phyloP scores from a whole-genome alignment of 2,329 filamentous ascomycete species.

The Elsinoe batatas region DNA sequence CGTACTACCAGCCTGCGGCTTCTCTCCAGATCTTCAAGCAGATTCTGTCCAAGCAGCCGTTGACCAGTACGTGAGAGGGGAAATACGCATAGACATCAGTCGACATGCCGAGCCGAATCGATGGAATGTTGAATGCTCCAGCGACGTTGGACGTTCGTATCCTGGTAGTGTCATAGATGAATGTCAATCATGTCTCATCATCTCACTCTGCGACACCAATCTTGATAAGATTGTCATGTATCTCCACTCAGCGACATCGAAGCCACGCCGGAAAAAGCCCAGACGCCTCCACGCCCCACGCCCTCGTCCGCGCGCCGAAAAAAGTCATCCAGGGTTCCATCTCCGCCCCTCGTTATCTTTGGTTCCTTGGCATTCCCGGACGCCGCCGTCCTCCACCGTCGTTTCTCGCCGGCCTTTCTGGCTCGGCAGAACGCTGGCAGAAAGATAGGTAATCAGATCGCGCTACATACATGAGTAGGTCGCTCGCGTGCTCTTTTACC shows the following conservation, averaged over 20 bases:
- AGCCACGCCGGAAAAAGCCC: not conserved
- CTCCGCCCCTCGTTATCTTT: conserved; percentile 7
- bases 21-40: conserved; percentile 40
- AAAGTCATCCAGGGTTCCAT: not conserved
- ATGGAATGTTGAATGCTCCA: too few species aligned
- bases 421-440: not conserved
- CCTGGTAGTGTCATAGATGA: too few species aligned
- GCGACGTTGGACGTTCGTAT: too few species aligned
- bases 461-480: not conserved
- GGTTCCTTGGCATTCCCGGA: conserved; percentile 6
- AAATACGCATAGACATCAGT: too few species aligned
- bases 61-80: conserved; percentile 27
- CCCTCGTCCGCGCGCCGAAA: not conserved
- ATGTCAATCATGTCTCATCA: not conserved
- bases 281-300: not conserved
- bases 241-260: not conserved
- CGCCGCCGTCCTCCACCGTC: not conserved
- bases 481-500: not conserved
- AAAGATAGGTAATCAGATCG: not conserved
- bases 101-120: too few species aligned
- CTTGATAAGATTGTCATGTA: not conserved
- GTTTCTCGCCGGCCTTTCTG: not conserved
- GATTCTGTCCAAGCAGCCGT: conserved; percentile 31
- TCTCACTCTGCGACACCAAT: not conserved
- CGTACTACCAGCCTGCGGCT: conserved; percentile 32